Base-by-base conservation (phyloP, 2,329 filamentous ascomycete genomes). In the Pseudopyrenochaeta lycopersici region DNA sequence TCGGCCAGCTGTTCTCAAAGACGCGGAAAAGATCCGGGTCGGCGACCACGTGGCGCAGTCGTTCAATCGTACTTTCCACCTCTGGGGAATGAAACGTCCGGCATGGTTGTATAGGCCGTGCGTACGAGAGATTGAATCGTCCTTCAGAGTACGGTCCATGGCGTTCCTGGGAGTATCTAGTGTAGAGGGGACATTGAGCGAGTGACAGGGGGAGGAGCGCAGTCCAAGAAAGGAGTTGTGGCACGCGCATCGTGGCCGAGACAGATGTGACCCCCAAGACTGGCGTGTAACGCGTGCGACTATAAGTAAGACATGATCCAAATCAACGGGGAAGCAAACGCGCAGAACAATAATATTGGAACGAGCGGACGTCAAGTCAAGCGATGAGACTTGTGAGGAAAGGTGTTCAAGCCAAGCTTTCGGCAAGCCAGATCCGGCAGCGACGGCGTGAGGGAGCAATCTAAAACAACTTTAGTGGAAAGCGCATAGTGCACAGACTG, bases 1-100 rank as follows among this genome's bases (percentile, higher is more conserved):
- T 92, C 0, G 90, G 89, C 74, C 86, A 92, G 1, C 85, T 80
- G 68, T 92, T 92, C 64, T 87, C 77, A 64, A 92, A 92, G 3
- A 92, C 75, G 1, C 88, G 82, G 69, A 82, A 86, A 11, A 92
- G 80, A 70, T 93, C 90, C 5, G 77, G 77, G 55, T 82, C 80
- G 2, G 66, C 59, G 45, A 82, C 80, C 10, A 77, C 68, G 12
- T 61, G 49, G 9, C 64, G 62, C 47, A 78, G 56, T 4, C 71
- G 56, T 15, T 63, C 54, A 39, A 81, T 72, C 6, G 71, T 67
- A 20, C 66, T 60, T 56, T 82, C 79, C 9, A 82, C 73, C 4
- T 75, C 69, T 7, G 68, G 72, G 1, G 74, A 75, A 23, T 71
- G 64, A 64, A 81, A 82, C 0, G 80, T 81, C 14, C 80, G 73